A percentile compares a stretch with the other conserved stretches of the same genome.
Evolutionary conservation across 2,329 filamentous ascomycete genomes (phyloP).

Genomic region (Pyrenochaeta sp.): DNA sequence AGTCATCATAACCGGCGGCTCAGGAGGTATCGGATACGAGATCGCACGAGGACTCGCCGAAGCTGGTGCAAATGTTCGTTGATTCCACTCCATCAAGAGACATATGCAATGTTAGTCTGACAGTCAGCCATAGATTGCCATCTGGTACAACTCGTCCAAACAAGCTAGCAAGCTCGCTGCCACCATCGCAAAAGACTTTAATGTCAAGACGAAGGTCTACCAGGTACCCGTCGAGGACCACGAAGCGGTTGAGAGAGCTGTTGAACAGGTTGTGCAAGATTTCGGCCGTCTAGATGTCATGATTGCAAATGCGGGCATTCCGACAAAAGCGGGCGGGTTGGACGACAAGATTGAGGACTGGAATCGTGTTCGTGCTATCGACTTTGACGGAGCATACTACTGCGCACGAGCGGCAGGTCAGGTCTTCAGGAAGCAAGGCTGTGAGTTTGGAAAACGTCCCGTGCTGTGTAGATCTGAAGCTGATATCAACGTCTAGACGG

Average conservation of each 20-base stretch:
- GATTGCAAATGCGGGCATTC: background rate
- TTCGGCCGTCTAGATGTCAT: background rate
- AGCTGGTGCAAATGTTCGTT: background rate
- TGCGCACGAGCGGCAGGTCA: background rate
- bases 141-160: background rate
- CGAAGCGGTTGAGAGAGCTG: background rate
- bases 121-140: background rate
- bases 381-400: background rate
- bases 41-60: background rate
- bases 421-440: background rate
- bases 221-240: background rate
- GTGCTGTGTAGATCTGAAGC: background rate
- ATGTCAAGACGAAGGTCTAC: background rate
- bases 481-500: background rate
- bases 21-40: background rate
- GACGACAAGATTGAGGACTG: background rate
- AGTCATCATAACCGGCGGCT: background rate
- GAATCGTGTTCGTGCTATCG: background rate
- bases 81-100: background rate
- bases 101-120: background rate
- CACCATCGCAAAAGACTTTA: background rate
- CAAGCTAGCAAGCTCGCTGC: background rate
- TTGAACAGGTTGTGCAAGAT: background rate
- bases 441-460: background rate
- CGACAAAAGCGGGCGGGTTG: background rate